These are phyloP conservation scores for Triticum urartu DNA, from an alignment of 176 grass and related monocot genomes.

Conservation along the genomic window DNA sequence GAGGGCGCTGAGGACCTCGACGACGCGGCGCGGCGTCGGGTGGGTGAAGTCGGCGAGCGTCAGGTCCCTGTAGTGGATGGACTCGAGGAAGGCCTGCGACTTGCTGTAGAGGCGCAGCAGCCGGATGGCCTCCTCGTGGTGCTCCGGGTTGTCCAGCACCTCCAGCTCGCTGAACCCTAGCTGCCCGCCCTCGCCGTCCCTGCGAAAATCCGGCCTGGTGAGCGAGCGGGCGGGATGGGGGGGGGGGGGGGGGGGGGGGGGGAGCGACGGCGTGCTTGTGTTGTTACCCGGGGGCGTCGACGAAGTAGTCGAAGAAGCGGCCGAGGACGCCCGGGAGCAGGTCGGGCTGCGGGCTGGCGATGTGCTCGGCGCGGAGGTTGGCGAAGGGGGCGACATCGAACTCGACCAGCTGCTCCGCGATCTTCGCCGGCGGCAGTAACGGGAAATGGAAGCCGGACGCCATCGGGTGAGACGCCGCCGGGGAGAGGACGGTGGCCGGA, in stretches of 20 bases:
- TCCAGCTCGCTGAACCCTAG: constrained; percentile 42
- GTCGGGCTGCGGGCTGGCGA: no score
- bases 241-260: no score
- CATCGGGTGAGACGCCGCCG: neutral
- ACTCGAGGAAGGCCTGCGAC: constrained; percentile 38
- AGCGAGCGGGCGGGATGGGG: neutral
- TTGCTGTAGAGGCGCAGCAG: constrained; percentile 26
- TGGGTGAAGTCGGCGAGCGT: constrained; percentile 51
- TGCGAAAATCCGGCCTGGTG: constrained; percentile 37
- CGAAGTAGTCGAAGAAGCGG: constrained; percentile 30
- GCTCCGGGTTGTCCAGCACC: no score
- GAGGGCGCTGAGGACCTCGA: no score
- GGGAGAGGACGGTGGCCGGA: no score
- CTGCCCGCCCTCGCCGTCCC: constrained; percentile 28
- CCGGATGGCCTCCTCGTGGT: constrained; percentile 1
- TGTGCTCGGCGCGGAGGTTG: constrained; percentile 22
- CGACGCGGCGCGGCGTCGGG: constrained; percentile 23
- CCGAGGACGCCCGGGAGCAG: no score
- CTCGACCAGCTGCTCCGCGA: constrained; percentile 12
- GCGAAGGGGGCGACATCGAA: constrained; percentile 31
- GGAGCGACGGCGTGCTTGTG: neutral
- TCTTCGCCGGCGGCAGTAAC: constrained; percentile 22
- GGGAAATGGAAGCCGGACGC: constrained; percentile 45
- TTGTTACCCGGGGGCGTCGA: constrained; percentile 18
- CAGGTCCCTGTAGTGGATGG: constrained; percentile 48